Evolutionary conservation across 2,329 filamentous ascomycete species (phyloP), one percentile per base, ranked within the genome.

Genomic region (Alternaria solani): DNA sequence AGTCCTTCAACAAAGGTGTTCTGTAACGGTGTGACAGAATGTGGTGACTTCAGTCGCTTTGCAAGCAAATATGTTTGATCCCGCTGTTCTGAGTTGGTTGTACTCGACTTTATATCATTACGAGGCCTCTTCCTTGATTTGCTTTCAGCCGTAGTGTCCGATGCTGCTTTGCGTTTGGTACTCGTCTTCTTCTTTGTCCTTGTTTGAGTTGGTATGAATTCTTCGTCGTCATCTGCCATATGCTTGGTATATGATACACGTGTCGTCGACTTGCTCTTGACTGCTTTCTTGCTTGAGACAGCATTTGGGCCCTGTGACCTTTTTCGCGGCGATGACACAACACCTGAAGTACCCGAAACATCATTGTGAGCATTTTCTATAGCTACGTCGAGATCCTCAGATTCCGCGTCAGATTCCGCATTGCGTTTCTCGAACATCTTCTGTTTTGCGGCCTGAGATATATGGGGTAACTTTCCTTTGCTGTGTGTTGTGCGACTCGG

Each of bases 401-500:
- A 23, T 7, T 23, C 18, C 9, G 46, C 43, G 7, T 61, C 55
- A 9, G 48, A n/a, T 26, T 56, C 61, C 41, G 58, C 9, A 8
- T 46, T 48, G 12, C 55, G 36, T 30, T 57, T 51, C 34, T 55
- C 55, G 7, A 59, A 58, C n/a, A 55, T 57, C 12, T 57, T 64
- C 8, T 56, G 44, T 30, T 69, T 72, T 23, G 54, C 53, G 4
- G 51, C 57, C 23, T 61, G 57, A 11, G 68, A 67, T 7, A 71
- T 51, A 20, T 44, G 64, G 14, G 62, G 62, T 39, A 70, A 36
- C 30, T 69, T 71, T 30, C 67, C 67, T 9, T 63, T 67, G 43
- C 46, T 23, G 23, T 26, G 28, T n/a, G 41, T 41, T 18, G 36
- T 36, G 30, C 30, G 53, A 36, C 61, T 63, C 38, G 36, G 23